These are phyloP conservation scores for Talaromyces ruber DNA, from an alignment of 495 filamentous ascomycete species.

Conservation along the genomic window DNA sequence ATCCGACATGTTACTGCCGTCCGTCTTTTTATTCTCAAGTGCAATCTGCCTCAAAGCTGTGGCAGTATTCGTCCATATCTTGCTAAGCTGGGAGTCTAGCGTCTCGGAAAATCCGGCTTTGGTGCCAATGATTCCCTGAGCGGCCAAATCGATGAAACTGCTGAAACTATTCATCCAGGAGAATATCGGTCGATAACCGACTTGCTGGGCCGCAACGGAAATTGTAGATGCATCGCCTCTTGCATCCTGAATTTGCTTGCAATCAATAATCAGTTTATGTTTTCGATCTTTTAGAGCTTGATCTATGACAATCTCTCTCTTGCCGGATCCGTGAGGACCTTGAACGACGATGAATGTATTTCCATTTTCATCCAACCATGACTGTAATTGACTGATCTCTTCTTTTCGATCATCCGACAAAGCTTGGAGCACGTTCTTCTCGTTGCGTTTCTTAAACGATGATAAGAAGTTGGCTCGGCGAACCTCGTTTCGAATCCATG, in stretches of 20 bases:
- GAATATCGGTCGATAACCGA: slow-evolving; percentile 90
- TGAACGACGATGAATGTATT: slow-evolving; percentile 94
- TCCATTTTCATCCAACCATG: slow-evolving; percentile 78
- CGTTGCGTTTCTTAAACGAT: slow-evolving; percentile 43
- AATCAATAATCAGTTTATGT: slow-evolving; percentile 84
- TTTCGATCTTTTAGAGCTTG: slow-evolving; percentile 69
- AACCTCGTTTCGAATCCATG: slow-evolving; percentile 75
- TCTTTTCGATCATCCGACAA: slow-evolving; percentile 84
- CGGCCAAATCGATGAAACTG: slow-evolving; percentile 83
- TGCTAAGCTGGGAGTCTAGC: slow-evolving; percentile 79
- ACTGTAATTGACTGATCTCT: slow-evolving; percentile 69
- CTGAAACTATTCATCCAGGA: slow-evolving; percentile 94
- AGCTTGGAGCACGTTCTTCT: slow-evolving; percentile 64
- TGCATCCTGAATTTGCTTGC: slow-evolving; percentile 88
- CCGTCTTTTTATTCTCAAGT: slow-evolving; percentile 56
- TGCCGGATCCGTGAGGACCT: slow-evolving; percentile 86
- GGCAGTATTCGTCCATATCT: slow-evolving; percentile 83
- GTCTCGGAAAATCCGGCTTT: slow-evolving; percentile 96
- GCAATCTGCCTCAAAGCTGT: slow-evolving; percentile 71
- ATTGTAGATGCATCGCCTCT: slow-evolving; percentile 87
- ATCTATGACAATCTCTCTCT: slow-evolving; percentile 77
- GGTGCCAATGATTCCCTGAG: slow-evolving; percentile 87
- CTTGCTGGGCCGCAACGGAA: slow-evolving; percentile 65
- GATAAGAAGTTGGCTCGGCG: slow-evolving; percentile 56
- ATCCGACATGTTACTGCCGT: slow-evolving; percentile 60